Base-by-base conservation (phyloP, 176 grass and related monocot species). In the Aechmea fasciata region DNA sequence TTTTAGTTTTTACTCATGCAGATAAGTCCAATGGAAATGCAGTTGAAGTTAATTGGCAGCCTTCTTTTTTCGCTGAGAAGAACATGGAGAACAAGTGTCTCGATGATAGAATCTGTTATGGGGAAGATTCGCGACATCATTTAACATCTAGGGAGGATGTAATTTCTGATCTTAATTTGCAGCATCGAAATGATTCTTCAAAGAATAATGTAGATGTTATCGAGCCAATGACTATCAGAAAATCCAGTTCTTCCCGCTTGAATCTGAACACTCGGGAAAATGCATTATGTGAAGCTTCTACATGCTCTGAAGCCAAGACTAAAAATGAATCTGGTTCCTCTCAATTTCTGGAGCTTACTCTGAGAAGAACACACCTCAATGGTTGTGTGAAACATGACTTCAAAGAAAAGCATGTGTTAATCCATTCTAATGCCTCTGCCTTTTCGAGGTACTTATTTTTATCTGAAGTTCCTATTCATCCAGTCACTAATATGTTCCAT, bases 381-480 rank as follows among this genome's bases (percentile, higher is more conserved):
- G 85, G 72, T 67, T 80, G 53, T 71, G 15, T 75, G 33, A 80
- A 77, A 52, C 59, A 74, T 24, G 79, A 77, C 22, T 61, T 80
- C 28, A 90, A 62, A 75, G 69, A 82, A 75, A 87, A 87, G 48
- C 85, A 93, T 79, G 76, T 84, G 33, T 80, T 90, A 48, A 99
- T 87, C 78, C 90, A 99, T 80, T 99, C 94, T 7, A 81, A 88
- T 80, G 88, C 75, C 52, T 99, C 95, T 76, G 87, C 84, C 54
- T 94, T 99, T 73, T 91, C 83, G 13, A 96, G 88, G 88, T 96
- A 84, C 48, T 12, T 2, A 19, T 82, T 11, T 67, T 70, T 52
- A 65, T 71, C 22, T 55, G 26, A 20, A 72, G 3, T 33, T 1
- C 26, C 47, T 28, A 11, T 57, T 48, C 17, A 18, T 13, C 2